Conservation (phyloP, 2,329 filamentous ascomycete genomes). For the Fusarium hostae region DNA sequence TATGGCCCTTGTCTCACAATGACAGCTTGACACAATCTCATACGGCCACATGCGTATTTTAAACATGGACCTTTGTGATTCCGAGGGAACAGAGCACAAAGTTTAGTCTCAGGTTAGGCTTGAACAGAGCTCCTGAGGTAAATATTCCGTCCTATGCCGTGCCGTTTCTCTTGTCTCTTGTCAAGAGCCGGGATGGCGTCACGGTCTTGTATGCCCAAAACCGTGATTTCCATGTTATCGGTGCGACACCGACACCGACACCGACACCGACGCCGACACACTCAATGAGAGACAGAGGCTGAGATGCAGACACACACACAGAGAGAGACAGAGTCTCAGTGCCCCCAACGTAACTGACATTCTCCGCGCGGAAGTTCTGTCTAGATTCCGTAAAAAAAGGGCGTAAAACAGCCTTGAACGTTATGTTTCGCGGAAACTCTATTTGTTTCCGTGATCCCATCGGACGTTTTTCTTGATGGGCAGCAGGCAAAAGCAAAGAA, state of each 20-base stretch:
- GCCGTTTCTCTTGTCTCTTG: background rate
- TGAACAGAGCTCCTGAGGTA: background rate
- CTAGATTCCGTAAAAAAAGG: background rate
- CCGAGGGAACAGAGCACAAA: slow-evolving; percentile 3
- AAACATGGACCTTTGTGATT: slow-evolving; percentile 12
- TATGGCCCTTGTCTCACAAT: slow-evolving; percentile 1
- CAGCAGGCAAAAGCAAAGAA: background rate
- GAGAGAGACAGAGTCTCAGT: background rate
- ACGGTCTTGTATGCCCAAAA: slow-evolving; percentile 11
- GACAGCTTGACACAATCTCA: slow-evolving; percentile 27
- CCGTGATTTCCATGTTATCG: background rate
- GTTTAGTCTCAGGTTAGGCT: background rate
- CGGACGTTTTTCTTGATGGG: background rate
- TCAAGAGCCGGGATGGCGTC: slow-evolving; percentile 17
- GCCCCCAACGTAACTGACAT: background rate
- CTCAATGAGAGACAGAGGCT: background rate
- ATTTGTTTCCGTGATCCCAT: background rate
- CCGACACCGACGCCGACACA: background rate
- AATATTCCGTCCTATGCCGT: background rate
- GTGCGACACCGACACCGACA: background rate
- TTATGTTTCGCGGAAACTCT: background rate
- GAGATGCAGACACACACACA: background rate
- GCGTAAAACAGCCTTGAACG: slow-evolving; percentile 2
- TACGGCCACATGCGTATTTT: slow-evolving; percentile 16
- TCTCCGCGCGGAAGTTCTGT: background rate